A percentile compares a stretch with the other conserved stretches of the same genome.
Evolutionary conservation across 495 filamentous ascomycete genomes (phyloP).

Genomic region (Trichoderma gamsii): DNA sequence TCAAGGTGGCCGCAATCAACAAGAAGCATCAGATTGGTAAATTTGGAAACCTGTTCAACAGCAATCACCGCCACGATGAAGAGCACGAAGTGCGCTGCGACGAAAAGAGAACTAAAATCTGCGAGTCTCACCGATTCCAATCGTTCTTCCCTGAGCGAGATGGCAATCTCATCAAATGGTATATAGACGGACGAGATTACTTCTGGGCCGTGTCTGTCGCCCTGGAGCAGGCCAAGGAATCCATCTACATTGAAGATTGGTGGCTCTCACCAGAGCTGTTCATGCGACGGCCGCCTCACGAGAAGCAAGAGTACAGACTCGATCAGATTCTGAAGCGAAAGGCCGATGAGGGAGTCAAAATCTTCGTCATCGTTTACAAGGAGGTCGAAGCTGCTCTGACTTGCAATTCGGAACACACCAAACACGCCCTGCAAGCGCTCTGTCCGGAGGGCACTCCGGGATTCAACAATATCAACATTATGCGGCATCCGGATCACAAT

Average conservation of each 20-base stretch:
- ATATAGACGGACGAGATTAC: constrained; percentile 89
- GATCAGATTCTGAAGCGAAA: constrained; percentile 81
- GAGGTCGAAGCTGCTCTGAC: constrained; percentile 79
- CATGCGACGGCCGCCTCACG: constrained; percentile 72
- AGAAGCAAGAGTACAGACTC: constrained; percentile 80
- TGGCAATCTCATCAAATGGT: constrained; percentile 91
- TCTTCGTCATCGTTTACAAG: constrained; percentile 90
- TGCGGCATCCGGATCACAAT: constrained; percentile 95
- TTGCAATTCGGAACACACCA: constrained; percentile 90
- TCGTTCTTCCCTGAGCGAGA: constrained; percentile 81
- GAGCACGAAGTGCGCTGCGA: constrained; percentile 82
- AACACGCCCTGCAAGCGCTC: constrained; percentile 73
- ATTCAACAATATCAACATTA: constrained; percentile 77
- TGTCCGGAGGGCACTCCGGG: constrained; percentile 76
- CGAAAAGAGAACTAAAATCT: constrained; percentile 64
- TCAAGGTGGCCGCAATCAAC: constrained; percentile 42
- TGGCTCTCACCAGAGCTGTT: constrained; percentile 95
- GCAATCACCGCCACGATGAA: constrained; percentile 92
- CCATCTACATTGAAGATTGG: constrained; percentile 95
- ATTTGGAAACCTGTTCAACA: constrained; percentile 62
- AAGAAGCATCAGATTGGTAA: constrained; percentile 53
- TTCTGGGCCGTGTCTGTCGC: constrained; percentile 88
- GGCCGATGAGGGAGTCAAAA: constrained; percentile 89
- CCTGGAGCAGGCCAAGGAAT: constrained; percentile 79
- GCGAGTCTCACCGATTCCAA: constrained; percentile 71